Base-by-base conservation (phyloP, 306 rosid genomes). In the Lablab purpureus region DNA sequence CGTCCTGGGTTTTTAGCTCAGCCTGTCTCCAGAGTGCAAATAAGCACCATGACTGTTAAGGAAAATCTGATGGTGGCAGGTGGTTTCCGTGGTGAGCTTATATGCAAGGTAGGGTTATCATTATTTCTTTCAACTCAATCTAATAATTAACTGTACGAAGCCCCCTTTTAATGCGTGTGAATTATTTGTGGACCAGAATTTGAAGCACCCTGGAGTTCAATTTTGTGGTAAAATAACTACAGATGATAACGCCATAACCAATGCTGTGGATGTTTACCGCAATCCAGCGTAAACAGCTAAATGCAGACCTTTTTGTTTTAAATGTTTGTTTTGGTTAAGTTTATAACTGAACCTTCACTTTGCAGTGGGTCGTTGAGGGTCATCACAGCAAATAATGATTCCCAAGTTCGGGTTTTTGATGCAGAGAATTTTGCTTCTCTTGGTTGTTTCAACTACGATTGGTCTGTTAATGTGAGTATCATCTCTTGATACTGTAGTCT, bases 401-500 rank as follows among this genome's bases (percentile, higher is more conserved):
- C 93, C 75, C 91, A 90, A 84, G 87, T 93, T 56, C 87, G 97
- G 81, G 81, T 91, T 54, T 95, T 87, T 9, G 94, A 92, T 59
- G 81, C 92, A 0, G 91, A 86, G 72, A 88, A 49, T 51, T 91
- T 95, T 63, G 45, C 91, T 80, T 81, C 89, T 84, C 87, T 91
- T 9, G 90, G 82, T 74, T 67, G 84, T 77, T 95, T 92, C 87
- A 84, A 87, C 21, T 95, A 85, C 47, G 90, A 85, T 81, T 95
- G 99, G 99, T 95, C 98, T 55, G 98, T 95, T 66, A 95, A 95
- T 82, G 99, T 95, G 84, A 91, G 99, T 85, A 66, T 30, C 79
- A 59, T 83, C 52, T 45, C 40, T 76, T 46, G 6, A 67, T 34
- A 18, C 9, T 21, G 46, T 14, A 30, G 50, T 47, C 70, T 41